Base-by-base conservation (phyloP, 2,329 filamentous ascomycete genomes). In the Aspergillus vadensis region DNA sequence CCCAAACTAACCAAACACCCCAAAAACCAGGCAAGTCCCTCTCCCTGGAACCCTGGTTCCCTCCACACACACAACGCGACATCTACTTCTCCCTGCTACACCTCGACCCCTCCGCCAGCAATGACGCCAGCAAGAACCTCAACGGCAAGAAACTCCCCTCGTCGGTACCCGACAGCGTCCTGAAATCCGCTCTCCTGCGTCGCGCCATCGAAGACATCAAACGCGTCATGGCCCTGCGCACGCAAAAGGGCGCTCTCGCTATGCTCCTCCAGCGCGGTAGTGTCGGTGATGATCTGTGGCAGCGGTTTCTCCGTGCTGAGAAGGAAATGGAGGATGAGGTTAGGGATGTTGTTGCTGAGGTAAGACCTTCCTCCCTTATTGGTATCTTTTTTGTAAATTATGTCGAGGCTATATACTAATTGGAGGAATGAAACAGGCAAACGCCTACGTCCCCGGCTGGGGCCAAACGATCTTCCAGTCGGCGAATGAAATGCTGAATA, bases 271-370 rank as follows among this genome's bases (percentile, higher is more conserved):
- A 96, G 78, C 85, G 92, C 65, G 95, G 95, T 52, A 96, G 92
- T 72, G 92, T 99, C 1, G 94, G 95, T 14, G 95, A 99, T 75
- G 95, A 99, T 76, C 79, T 99, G 68, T 97, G 92, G 90, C 91
- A 97, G 81, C 85, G 94, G 41, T 97, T 98, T 77, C 79, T 88
- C 78, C 86, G 92, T 54, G 95, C 94, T 0, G 95, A 99, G 85
- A 93, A 96, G 81, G 95, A 99, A 79, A 96, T 98, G 83, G 93
- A 99, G 80, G 91, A 92, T 67, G 95, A 99, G 79, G 83, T 99
- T 63, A 87, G 91, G 70, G 95, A 99, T 78, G 94, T 98, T 23
- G 92, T 98, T 36, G 86, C 88, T 69, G 94, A 98, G 88, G 92
- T 96, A 77, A 27, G 57, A 57, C 14, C 57, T 50, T 38, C 51